phyloP scores from a whole-genome alignment of 1,284 basidiomycete genomes.

The Sporisorium scitamineum region DNA sequence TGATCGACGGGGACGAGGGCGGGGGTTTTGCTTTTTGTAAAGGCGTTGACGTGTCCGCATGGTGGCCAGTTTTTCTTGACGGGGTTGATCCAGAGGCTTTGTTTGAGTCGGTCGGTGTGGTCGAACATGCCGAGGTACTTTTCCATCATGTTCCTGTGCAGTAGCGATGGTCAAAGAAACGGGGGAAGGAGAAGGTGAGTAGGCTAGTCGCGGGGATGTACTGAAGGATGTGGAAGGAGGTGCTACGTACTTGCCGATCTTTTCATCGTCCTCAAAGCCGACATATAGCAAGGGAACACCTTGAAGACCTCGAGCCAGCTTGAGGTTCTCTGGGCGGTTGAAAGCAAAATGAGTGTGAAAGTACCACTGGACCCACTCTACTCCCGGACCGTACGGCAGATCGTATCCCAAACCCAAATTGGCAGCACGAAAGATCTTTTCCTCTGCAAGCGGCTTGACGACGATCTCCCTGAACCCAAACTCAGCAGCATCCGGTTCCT shows the following conservation, averaged over 20 bases:
- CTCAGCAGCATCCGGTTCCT: conserved; percentile 43
- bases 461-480: conserved; percentile 56
- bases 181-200: background rate
- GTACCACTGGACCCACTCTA: conserved; percentile 60
- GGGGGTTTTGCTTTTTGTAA: conserved; percentile 37
- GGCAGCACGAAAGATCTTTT: conserved; percentile 52
- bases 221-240: too few species aligned
- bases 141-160: conserved; percentile 55
- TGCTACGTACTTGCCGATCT: conserved; percentile 49
- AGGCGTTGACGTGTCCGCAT: conserved; percentile 53
- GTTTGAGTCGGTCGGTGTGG: conserved; percentile 45
- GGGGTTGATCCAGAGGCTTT: conserved; percentile 59
- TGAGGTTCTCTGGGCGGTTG: conserved; percentile 38
- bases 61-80: conserved; percentile 44
- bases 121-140: conserved; percentile 54
- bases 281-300: conserved; percentile 46
- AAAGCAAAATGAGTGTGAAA: conserved; percentile 59
- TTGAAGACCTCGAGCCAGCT: conserved; percentile 36
- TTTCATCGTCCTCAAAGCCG: conserved; percentile 59
- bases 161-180: background rate
- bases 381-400: conserved; percentile 54
- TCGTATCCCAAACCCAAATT: conserved; percentile 58
- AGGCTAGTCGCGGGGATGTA: background rate
- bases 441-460: conserved; percentile 51
- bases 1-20: conserved; percentile 38